Evolutionary conservation across 306 rosid species (phyloP).

Genomic region (Echinosophora koreensis): DNA sequence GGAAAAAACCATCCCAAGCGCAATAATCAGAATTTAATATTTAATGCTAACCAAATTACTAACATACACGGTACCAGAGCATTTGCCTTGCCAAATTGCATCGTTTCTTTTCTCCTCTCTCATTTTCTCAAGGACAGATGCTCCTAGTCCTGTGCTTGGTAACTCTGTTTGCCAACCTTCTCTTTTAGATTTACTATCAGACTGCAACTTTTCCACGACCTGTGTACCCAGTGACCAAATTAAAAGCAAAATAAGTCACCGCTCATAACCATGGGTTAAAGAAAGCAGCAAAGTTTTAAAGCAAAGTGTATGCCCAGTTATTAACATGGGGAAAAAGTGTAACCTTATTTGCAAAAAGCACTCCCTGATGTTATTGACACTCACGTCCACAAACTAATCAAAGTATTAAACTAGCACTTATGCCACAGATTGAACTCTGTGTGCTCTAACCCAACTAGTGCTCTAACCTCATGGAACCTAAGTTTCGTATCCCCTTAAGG

Average conservation of each 20-base stretch:
- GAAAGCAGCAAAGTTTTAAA: conserved; percentile 18
- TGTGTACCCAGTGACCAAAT: conserved; percentile 51
- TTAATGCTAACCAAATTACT: conserved; percentile 30
- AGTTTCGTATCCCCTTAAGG: not conserved
- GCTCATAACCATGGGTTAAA: conserved; percentile 13
- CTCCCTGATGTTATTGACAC: not conserved
- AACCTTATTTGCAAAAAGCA: conserved; percentile 12
- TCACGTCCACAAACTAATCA: conserved; percentile 21
- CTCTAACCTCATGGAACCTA: not conserved
- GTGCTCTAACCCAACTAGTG: not conserved
- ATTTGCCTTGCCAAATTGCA: conserved; percentile 92
- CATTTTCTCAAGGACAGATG: conserved; percentile 71
- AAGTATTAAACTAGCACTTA: not conserved
- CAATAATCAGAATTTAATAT: conserved; percentile 24
- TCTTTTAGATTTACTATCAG: conserved; percentile 77
- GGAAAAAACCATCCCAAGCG: conserved; percentile 6
- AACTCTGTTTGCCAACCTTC: conserved; percentile 80
- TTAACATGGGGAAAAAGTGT: conserved; percentile 11
- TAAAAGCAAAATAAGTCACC: conserved; percentile 39
- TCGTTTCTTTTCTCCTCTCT: conserved; percentile 78
- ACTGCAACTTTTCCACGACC: conserved; percentile 87
- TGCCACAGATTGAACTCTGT: conserved; percentile 9
- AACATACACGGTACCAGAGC: conserved; percentile 99
- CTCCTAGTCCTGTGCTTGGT: conserved; percentile 74
- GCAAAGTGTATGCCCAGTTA: not conserved